Evolutionary conservation across 257 asterid species (phyloP).

Genomic region (Thymus quinquecostatus): DNA sequence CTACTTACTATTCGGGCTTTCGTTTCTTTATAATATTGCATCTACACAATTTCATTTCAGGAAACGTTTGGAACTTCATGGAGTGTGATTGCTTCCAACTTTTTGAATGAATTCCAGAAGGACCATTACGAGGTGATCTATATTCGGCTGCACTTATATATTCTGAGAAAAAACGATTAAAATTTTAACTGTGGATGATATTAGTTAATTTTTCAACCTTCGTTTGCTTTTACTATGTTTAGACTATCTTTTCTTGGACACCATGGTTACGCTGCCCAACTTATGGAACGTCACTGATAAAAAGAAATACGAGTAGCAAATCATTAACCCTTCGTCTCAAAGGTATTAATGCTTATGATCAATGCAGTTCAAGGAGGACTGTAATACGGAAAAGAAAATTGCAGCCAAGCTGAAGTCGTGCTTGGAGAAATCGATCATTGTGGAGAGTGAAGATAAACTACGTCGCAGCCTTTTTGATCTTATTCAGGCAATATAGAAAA

Average conservation of each 20-base stretch:
- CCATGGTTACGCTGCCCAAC: background rate
- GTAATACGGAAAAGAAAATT: conserved; percentile 85
- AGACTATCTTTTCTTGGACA: too few species aligned
- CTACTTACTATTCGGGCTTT: too few species aligned
- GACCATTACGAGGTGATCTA: conserved; percentile 72
- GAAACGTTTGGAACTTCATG: conserved; percentile 87
- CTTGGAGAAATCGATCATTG: conserved; percentile 61
- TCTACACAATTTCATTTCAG: conserved; percentile 48
- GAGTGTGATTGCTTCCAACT: conserved; percentile 76
- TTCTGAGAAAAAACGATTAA: too few species aligned
- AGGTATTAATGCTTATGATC: conserved; percentile 22
- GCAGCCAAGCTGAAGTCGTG: conserved; percentile 72
- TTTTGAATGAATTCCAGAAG: conserved; percentile 72
- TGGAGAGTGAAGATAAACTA: conserved; percentile 71
- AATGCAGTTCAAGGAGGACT: conserved; percentile 88
- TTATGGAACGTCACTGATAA: background rate
- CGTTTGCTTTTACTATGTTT: too few species aligned
- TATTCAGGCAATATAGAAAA: conserved; percentile 60
- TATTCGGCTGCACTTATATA: background rate
- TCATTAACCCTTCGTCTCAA: background rate
- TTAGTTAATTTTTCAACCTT: too few species aligned
- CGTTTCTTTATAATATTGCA: conserved; percentile 8
- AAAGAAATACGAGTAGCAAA: background rate
- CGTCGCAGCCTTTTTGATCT: conserved; percentile 79
- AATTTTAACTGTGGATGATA: too few species aligned